Base-by-base conservation (phyloP, 1,139 yeast genomes). In the Yamadazyma friedrichii region DNA sequence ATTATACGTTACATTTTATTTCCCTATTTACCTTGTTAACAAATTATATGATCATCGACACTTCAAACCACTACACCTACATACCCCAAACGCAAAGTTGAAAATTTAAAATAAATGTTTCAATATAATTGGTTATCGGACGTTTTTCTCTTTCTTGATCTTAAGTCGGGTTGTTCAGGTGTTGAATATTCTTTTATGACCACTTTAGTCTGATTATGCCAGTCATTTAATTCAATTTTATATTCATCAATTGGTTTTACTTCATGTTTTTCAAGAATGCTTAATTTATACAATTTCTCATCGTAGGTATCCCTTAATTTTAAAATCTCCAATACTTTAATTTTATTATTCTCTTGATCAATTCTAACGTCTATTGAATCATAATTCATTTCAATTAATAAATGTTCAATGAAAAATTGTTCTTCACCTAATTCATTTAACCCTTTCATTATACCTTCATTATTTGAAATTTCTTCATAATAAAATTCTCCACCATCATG, bases 261-360 rank as follows among this genome's bases (percentile, higher is more conserved):
- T 2, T 49, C 43, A 3, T 42, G 46, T 38, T 54, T 58, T 6
- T 44, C 39, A 28, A 68, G 45, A 11, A 63, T 60, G 30, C 46
- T 35, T 20, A 66, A 44, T 10, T 39, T 29, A 33, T 62, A 56
- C 17, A 49, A 43, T 4, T 43, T 45, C 1, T 54, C 47, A 44
- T 65, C 63, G 46, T 53, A 67, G 13, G 67, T 56, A 47, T 70
- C 75, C 36, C 74, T 51, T 12, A 59, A 42, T 8, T 51, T 48
- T 8, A 39, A 33, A 17, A 59, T 49, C 15, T 49, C 55, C 5
- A 47, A 42, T 5, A 67, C 52, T 4, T 43, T 43, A 35, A 68
- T 47, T 4, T 42, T 24, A 1, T 50, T 44, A 5, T 44, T 42
- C 16, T 52, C 53, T 34, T 65, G 65, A 44, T 69, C 68, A 6